phyloP scores from a whole-genome alignment of 768 basidiomycete genomes.

The Thelephora ganbajun region DNA sequence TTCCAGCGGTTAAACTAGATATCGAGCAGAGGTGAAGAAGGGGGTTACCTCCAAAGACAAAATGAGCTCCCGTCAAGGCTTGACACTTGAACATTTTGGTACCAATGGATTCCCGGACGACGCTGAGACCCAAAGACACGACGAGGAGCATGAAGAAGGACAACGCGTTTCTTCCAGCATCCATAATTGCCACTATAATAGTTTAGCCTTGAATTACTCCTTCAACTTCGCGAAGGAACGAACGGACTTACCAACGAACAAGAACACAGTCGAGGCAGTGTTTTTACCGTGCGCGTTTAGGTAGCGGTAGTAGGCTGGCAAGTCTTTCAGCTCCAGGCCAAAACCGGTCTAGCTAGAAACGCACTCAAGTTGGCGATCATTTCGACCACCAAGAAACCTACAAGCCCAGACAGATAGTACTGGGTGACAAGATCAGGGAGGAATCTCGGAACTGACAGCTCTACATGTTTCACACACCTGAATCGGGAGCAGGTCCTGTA shows the following conservation, averaged over 20 bases:
- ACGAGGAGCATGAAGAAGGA: conserved; percentile 93
- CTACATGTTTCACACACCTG: conserved; percentile 34
- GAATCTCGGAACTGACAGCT: conserved; percentile 6
- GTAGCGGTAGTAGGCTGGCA: conserved; percentile 80
- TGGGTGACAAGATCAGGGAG: conserved; percentile 16
- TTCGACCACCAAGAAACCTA: conserved; percentile 80
- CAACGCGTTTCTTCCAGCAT: conserved; percentile 87
- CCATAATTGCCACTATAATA: conserved; percentile 71
- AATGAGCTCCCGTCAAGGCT: conserved; percentile 71
- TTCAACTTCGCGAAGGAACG: not conserved
- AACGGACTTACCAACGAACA: conserved; percentile 64
- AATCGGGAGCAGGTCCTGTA: conserved; percentile 76
- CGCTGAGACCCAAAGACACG: conserved; percentile 83
- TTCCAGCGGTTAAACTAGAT: not conserved
- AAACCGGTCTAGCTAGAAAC: conserved; percentile 9
- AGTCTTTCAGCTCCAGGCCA: not conserved
- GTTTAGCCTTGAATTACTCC: not conserved
- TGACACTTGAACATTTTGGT: conserved; percentile 75
- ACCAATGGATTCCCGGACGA: conserved; percentile 82
- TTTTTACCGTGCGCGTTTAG: conserved; percentile 77
- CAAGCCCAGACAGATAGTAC: conserved; percentile 85
- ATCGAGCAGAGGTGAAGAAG: not conserved
- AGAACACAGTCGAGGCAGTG: conserved; percentile 70
- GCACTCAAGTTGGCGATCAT: conserved; percentile 87
- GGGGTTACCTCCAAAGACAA: conserved; percentile 83